Base-by-base conservation (phyloP, 78 protist genomes). In the Chrysochromulina parva region DNA sequence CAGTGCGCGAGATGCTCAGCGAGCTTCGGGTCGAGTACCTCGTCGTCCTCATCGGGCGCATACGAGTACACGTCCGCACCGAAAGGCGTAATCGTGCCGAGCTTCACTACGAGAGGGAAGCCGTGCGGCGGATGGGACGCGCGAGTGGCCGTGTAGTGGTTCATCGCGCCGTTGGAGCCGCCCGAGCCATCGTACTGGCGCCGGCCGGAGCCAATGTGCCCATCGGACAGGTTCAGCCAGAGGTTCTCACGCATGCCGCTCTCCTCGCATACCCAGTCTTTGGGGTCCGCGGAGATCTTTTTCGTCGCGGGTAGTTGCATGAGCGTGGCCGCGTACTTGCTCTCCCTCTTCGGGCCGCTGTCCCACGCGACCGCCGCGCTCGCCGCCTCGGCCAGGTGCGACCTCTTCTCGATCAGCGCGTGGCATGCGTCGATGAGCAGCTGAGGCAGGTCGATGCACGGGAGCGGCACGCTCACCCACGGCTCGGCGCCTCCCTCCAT, bases 31-130 rank as follows among this genome's bases (percentile, higher is more conserved):
- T 97, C 99, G 1, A 53, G 19, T 24, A 96, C 76, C 58, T 50
- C 93, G 59, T 94, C 95, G 76, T 92, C 97, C 54, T 96, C 97
- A 13, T 78, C 88, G 16, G 92, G 55, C 86, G 73, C 91, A 74
- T 97, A 97, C 69, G 89, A 89, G 93, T 88, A 96, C 2, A 96
- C 96, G 62, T 97, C 98, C 0, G 95, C 94, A 47, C 98, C 98
- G 16, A 96, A 95, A 48, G 98, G 90, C 1, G 97, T 95, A 90
- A 98, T 97, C 16, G 99, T 98, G 38, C 99, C 99, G 19, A 98
- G 88, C 94, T 98, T 98, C 48, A 98, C 98, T 1, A 94, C 98
- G 52, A 98, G 90, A 14, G 98, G 98, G 52, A 67, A 88, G 11
- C 74, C 67, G 53, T 50, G 47, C 26, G 81, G 81, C 20, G 90